Evolutionary conservation across 306 rosid genomes (phyloP).

Genomic region (Cajanus cajan): DNA sequence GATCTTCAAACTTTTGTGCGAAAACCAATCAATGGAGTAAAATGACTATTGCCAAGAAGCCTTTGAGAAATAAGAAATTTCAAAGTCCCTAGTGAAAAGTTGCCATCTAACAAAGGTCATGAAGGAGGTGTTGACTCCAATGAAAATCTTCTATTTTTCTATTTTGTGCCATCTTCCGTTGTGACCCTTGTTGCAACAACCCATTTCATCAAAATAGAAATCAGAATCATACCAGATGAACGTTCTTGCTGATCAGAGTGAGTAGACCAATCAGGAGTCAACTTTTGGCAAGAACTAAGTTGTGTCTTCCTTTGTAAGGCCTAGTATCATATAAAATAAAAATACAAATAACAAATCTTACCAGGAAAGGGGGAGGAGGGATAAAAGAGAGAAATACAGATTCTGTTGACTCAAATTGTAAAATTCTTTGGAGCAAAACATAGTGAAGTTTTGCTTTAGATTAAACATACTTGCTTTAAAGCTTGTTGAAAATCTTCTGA

Average conservation of each 20-base stretch:
- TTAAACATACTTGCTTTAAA: slow-evolving; percentile 49
- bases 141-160: background rate
- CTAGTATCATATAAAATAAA: slow-evolving; percentile 35
- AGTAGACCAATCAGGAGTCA: slow-evolving; percentile 30
- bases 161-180: background rate
- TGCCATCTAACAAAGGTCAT: background rate
- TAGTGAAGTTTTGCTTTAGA: background rate
- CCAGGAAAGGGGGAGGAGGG: background rate
- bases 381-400: background rate
- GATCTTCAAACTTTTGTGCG: background rate
- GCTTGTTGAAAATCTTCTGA: slow-evolving; percentile 63
- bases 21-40: background rate
- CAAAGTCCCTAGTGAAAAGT: background rate
- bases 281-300: slow-evolving; percentile 37
- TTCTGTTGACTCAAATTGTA: slow-evolving; percentile 24
- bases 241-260: slow-evolving; percentile 39
- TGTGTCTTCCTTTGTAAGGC: slow-evolving; percentile 48
- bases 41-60: background rate
- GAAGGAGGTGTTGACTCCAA: background rate
- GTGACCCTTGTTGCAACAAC: background rate
- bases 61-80: background rate
- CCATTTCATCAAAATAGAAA: slow-evolving; percentile 9
- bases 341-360: background rate
- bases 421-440: slow-evolving; percentile 21
- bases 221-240: slow-evolving; percentile 46